A percentile compares a stretch with the other conserved stretches of the same genome.
Evolutionary conservation across 192 early-diverging fungal genomes (phyloP).

Genomic region (Spizellomyces punctatus): DNA sequence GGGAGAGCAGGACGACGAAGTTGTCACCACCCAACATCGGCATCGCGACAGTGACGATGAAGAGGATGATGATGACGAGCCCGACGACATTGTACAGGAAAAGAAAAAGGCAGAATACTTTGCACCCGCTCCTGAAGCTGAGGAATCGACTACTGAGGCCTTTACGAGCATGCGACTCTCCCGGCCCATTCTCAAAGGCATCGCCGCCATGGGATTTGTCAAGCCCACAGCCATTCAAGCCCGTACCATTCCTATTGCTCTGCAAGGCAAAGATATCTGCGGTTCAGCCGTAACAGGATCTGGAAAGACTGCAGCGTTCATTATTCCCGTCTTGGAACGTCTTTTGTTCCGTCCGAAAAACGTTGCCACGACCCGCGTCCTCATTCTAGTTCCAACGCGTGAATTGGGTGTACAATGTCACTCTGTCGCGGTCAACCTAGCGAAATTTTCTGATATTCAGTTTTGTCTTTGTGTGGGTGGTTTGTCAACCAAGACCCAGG

Average conservation of each 20-base stretch:
- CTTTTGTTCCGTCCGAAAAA: conserved; percentile 88
- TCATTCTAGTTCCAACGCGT: conserved; percentile 94
- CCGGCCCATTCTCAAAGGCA: conserved; percentile 90
- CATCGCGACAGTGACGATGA: neutral
- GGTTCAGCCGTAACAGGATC: conserved; percentile 98
- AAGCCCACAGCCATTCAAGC: conserved; percentile 96
- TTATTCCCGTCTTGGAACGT: conserved; percentile 94
- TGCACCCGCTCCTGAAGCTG: conserved; percentile 35
- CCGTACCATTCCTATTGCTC: conserved; percentile 87
- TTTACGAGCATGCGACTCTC: conserved; percentile 93
- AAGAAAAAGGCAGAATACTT: conserved; percentile 55
- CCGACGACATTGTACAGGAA: conserved; percentile 36
- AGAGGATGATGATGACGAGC: conserved; percentile 13
- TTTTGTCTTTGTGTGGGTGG: conserved; percentile 90
- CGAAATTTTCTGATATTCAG: conserved; percentile 84
- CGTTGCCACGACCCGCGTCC: conserved; percentile 75
- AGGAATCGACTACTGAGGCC: conserved; percentile 52
- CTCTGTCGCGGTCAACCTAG: conserved; percentile 84
- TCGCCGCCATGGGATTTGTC: conserved; percentile 84
- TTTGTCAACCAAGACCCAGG: conserved; percentile 82
- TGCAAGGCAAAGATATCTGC: conserved; percentile 97
- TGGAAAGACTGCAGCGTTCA: conserved; percentile 97
- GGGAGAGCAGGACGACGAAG: conserved; percentile 34
- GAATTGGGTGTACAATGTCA: conserved; percentile 98
- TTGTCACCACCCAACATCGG: neutral